Conservation (phyloP, 495 filamentous ascomycete species). For the Cetradonia linearis region DNA sequence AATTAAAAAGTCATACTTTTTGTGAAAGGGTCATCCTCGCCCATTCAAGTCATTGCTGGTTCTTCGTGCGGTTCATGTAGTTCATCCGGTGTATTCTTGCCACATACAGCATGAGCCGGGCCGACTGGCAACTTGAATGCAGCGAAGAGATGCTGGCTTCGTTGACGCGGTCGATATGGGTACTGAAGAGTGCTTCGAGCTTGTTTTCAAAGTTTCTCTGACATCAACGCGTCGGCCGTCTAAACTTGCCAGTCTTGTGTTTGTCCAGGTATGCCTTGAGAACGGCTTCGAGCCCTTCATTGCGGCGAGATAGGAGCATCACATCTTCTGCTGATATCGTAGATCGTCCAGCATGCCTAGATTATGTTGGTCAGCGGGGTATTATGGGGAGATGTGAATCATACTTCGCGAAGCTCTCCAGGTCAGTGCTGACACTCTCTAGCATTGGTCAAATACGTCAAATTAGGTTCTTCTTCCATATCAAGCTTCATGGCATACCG, state of each 20-base stretch:
- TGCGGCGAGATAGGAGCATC: conserved; percentile 72
- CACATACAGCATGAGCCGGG: neutral
- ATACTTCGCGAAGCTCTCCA: conserved; percentile 70
- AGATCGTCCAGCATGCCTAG: conserved; percentile 69
- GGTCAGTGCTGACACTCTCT: conserved; percentile 67
- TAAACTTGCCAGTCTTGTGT: conserved; percentile 28
- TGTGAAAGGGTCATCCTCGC: neutral
- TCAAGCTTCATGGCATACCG: conserved; percentile 38
- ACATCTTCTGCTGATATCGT: conserved; percentile 80
- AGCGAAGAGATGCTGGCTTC: neutral
- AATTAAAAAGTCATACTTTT: neutral
- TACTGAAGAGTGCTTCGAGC: neutral
- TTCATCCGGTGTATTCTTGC: neutral
- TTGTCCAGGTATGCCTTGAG: conserved; percentile 57
- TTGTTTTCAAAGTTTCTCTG: too few relatives aligned
- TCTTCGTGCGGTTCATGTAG: neutral
- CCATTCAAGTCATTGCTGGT: neutral
- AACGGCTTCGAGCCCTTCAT: conserved; percentile 69
- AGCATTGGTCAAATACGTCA: conserved; percentile 10
- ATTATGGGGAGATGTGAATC: neutral
- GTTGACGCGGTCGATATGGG: neutral
- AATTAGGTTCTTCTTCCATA: neutral
- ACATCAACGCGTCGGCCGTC: conserved; percentile 12
- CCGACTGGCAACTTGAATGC: neutral
- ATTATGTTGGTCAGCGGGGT: conserved; percentile 1